Evolutionary conservation across 2,329 filamentous ascomycete species (phyloP).

Genomic region (Neopestalotiopsis clavispora): DNA sequence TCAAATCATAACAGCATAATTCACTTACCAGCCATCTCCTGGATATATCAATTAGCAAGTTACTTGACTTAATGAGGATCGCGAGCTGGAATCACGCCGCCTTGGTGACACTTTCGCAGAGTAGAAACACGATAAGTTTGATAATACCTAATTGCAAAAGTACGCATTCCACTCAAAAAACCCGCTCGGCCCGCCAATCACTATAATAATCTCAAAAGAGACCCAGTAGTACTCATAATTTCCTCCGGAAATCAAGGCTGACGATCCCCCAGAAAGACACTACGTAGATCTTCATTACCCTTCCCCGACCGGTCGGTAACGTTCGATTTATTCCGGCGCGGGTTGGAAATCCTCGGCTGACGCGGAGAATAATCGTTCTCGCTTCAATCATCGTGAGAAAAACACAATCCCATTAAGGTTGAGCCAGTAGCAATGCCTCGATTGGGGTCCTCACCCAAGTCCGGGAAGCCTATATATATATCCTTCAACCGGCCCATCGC

Average conservation of each 20-base stretch:
- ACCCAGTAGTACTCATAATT: background rate
- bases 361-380: background rate
- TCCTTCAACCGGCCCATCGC: background rate
- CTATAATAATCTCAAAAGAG: background rate
- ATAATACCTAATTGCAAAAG: no score
- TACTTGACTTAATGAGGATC: no score
- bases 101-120: no score
- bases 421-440: background rate
- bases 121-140: no score
- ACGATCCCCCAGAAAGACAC: background rate
- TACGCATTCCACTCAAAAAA: no score
- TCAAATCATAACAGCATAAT: no score
- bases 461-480: background rate
- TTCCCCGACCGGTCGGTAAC: background rate
- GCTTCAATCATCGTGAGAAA: no score
- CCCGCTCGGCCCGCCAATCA: background rate
- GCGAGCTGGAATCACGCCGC: no score
- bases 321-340: no score
- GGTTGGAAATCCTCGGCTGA: background rate
- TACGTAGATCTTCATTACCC: background rate
- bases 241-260: background rate
- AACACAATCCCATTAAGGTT: background rate
- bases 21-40: no score
- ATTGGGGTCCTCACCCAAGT: background rate
- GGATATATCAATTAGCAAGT: no score